These are phyloP conservation scores for Nowakowskiella sp. DNA, from an alignment of 192 early-diverging fungal genomes.

Conservation along the genomic window DNA sequence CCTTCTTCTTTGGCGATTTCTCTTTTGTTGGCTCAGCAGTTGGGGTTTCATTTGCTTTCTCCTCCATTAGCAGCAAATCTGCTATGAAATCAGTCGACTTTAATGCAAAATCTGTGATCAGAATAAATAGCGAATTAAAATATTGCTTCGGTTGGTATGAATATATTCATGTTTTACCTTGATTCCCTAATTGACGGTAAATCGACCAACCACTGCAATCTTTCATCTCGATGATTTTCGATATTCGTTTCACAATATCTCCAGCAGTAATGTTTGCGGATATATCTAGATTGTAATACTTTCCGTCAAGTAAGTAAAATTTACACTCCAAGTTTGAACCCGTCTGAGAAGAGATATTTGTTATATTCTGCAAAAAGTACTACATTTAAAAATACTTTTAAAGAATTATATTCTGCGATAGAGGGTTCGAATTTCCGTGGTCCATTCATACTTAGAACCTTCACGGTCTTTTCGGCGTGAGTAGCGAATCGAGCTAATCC, in stretches of 20 bases:
- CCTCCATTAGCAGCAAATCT: conserved; percentile 35
- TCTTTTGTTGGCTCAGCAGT: conserved; percentile 1
- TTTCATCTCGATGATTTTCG: conserved; percentile 34
- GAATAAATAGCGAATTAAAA: conserved; percentile 5
- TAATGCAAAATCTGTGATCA: conserved; percentile 28
- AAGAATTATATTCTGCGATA: conserved; percentile 20
- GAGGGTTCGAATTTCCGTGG: conserved; percentile 32
- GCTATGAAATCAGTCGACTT: conserved; percentile 46
- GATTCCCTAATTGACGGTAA: conserved; percentile 23
- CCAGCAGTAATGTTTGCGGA: conserved; percentile 32
- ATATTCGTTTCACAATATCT: conserved; percentile 44
- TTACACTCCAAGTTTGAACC: conserved; percentile 21
- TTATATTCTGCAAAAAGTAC: conserved; percentile 5
- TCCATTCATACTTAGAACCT: conserved; percentile 32
- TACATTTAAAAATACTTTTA: conserved; percentile 13
- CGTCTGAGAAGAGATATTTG: conserved; percentile 7
- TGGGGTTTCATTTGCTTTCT: conserved; percentile 26
- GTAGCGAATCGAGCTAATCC: too few species aligned
- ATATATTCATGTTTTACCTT: conserved; percentile 7
- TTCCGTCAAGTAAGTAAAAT: conserved; percentile 37
- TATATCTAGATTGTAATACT: conserved; percentile 26
- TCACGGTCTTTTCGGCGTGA: conserved; percentile 23
- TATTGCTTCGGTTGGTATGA: not conserved
- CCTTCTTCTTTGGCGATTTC: conserved; percentile 18
- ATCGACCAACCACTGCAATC: conserved; percentile 46